Evolutionary conservation across 2,329 filamentous ascomycete genomes (phyloP), one percentile per base, ranked within the genome.

Genomic region (Scleromitrula shiraiana): DNA sequence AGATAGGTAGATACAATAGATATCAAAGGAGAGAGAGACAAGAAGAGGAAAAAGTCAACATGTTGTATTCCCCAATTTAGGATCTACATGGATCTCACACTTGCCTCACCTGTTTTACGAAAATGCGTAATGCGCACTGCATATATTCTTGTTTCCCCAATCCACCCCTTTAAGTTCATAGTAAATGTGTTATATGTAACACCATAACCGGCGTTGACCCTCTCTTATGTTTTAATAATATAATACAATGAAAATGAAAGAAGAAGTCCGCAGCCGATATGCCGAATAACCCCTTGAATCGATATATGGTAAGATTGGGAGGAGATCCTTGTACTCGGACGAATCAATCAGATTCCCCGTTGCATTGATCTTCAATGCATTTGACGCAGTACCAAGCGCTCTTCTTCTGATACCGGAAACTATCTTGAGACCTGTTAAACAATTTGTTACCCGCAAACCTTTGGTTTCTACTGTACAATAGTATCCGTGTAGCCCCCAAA

Each of bases 361-460:
- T 41, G 44, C 37, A 47, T 47, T 47, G 37, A 47, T 47, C 44
- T 47, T 35, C 44, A n/a, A 17, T 47, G 44, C 44, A 47, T 47
- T 41, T 33, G 36, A 41, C 22, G 44, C 44, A 20, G 33, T n/a
- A 26, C 29, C 22, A 47, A 41, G 37, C 44, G 22, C 22, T 35
- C 15, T 14, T 37, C 12, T 7, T 12, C 26, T 29, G 7, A 29
- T 12, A 27, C 35, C 27, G 35, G 43, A 41, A 46, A 38, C 42
- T 19, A 19, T 17, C 19, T 26, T 15, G 23, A 27, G 30, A 37
- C 41, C 10, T 36, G 3, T 9, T 10, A 44, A n/a, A n/a, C n/a
- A n/a, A n/a, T n/a, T n/a, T n/a, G n/a, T n/a, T n/a, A n/a, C n/a
- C n/a, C n/a, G n/a, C n/a, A n/a, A n/a, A n/a, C n/a, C n/a, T n/a